Evolutionary conservation across 2,329 filamentous ascomycete species (phyloP), one percentile per base, ranked within the genome.

Genomic region (Cercospora sojina): DNA sequence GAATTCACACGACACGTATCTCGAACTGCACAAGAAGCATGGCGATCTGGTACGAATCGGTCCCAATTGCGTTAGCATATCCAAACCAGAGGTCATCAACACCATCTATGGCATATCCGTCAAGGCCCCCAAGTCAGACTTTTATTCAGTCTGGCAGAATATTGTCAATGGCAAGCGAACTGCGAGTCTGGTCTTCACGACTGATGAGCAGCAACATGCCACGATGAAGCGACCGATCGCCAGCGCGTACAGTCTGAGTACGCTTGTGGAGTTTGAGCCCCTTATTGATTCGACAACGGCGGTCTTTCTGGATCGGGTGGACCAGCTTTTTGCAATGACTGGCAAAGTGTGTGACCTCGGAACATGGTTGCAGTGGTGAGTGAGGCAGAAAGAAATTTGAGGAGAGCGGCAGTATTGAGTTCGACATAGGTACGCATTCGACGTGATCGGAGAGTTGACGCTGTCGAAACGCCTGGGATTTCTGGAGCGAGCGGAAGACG

Each of bases 291-390:
- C 88, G 65, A 91, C 89, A 0, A 89, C 90, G 0, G 86, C 86
- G 68, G 78, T 91, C 3, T 93, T 92, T 74, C 68, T 73, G 10
- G 64, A 61, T 7, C 64, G 69, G 49, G 59, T 75, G 31, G 67
- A 79, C 56, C 68, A 72, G 27, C 35, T 70, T 5, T 83, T 79
- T 64, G 78, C 78, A 3, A 72, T 70, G 6, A 78, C 79, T 1
- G 76, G 78, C 16, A 71, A 71, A 20, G 76, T 78, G 16, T 90
- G 87, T 72, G 85, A 91, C 74, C 88, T 91, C 51, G 86, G 86
- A 2, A 82, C 83, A 57, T 92, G 90, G 90, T 79, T 93, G 62
- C 90, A 93, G 74, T 92, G 88, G 75, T 92, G 91, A 71, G 90
- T 59, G 18, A 53, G 16, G 31, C 13, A 35, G 16, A n/a, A 4